Evolutionary conservation across 805 yeast genomes (phyloP), one percentile per base, ranked within the genome.

Genomic region (Candida mattraensis): DNA sequence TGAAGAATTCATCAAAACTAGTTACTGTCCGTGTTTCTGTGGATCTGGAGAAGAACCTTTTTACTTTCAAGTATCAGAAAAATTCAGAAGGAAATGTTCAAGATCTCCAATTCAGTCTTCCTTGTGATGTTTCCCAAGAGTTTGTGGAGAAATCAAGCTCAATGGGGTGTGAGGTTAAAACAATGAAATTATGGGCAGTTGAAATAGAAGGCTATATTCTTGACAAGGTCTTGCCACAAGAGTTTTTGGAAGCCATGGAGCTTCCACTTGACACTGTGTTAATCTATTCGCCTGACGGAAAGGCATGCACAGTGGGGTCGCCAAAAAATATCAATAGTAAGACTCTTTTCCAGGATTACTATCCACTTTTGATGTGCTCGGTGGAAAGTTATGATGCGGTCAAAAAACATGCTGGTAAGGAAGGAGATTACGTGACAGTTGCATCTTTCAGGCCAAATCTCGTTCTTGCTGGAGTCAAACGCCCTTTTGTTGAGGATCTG

Each of bases 311-410:
- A 18, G 40, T 51, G 14, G 54, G 56, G 10, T 40, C 54, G 3
- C 62, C 59, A 6, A 42, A 37, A 18, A 20, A 36, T 12, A 31
- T 43, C 9, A 40, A 47, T n/a, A 40, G 50, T 24, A 23, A 23
- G 7, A 54, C 63, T 1, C 30, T 46, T 16, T 58, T 58, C 31
- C 64, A 60, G 28, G 63, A 57, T 30, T 58, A 58, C 26, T 60
- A 42, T 33, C 63, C 64, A 1, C 22, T 57, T 15, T 28, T 60
- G 18, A 30, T 58, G 38, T 41, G 52, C 24, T 49, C 57, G 4
- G 39, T 40, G 18, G 56, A 47, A 25, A 53, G 56, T 15, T 30
- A 47, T 20, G 44, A 36, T 5, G 41, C 34, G 19, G 41, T 47
- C 9, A 27, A 32, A 21, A 23, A 24, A 7, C 35, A 36, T 14